Evolutionary conservation across 192 early-diverging fungal genomes (phyloP).

Genomic region (Backusella psychrophila): DNA sequence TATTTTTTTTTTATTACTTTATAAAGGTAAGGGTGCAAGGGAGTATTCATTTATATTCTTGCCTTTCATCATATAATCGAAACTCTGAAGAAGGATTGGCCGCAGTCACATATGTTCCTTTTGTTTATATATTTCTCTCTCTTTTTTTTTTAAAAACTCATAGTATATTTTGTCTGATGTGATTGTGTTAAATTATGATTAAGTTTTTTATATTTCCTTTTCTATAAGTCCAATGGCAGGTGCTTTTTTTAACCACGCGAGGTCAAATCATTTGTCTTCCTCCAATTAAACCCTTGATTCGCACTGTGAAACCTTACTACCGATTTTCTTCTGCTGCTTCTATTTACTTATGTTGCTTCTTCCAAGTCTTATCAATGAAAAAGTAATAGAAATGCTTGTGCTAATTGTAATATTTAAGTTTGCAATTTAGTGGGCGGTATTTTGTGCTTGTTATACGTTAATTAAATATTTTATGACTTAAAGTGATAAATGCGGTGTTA

Average conservation of each 20-base stretch:
- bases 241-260: slow-evolving; percentile 5
- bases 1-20: neutral
- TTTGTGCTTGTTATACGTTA: neutral
- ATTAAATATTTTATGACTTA: neutral
- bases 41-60: neutral
- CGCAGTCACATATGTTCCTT: neutral
- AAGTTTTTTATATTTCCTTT: neutral
- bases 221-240: neutral
- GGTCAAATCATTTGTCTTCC: neutral
- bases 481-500: neutral
- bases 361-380: neutral
- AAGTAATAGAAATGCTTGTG: neutral
- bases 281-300: slow-evolving; percentile 4
- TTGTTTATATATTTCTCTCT: neutral
- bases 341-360: neutral
- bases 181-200: neutral
- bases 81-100: neutral
- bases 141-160: neutral
- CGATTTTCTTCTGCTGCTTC: neutral
- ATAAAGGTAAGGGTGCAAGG: neutral
- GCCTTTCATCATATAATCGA: neutral
- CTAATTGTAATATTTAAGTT: neutral
- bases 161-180: neutral
- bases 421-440: neutral
- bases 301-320: neutral